Evolutionary conservation across 345 rosid genomes (phyloP), one percentile per base, ranked within the genome.

Genomic region (thale cress (Arabidopsis thaliana)): DNA sequence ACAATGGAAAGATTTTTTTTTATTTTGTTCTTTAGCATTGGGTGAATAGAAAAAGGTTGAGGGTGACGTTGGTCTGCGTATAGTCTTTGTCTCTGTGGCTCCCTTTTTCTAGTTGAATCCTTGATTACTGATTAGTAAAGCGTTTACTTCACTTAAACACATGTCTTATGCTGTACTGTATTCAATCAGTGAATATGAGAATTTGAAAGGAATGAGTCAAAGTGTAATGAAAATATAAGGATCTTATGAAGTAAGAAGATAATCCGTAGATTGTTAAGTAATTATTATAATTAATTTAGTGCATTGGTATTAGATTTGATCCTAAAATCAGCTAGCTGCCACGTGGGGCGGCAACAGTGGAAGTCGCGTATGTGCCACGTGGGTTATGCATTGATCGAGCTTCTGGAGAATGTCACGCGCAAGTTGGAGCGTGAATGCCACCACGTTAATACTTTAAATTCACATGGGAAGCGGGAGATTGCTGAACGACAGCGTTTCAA

Each of bases 341-440:
- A 72, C 79, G 79, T 75, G 79, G 79, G 68, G 68, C 67, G 68
- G 79, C 30, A 67, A 59, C 48, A 2, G 36, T 50, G 24, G 12
- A 10, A 28, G 25, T 32, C 37, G n/a, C 2, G 48, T 48, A 12
- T 12, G 12, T 66, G 7, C 38, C 53, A 72, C 69, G 69, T 62
- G 69, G 53, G 53, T 52, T 62, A 2, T 53, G 44, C 7, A 30
- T 11, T 40, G n/a, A 40, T 38, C 28, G 42, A 59, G 51, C 8
- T 44, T 4, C n/a, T 22, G 2, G 16, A 33, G 30, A 53, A 24
- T 34, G 37, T 9, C 77, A 73, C 77, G 71, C 57, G 71, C 77
- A 33, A 30, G 28, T 7, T 44, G 16, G 30, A 42, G 30, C 64
- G 77, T 64, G 64, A 42, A 2, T 11, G 10, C 69, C 20, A 16